Base-by-base conservation (phyloP, 805 yeast species). In the Lipomyces starkeyi region DNA sequence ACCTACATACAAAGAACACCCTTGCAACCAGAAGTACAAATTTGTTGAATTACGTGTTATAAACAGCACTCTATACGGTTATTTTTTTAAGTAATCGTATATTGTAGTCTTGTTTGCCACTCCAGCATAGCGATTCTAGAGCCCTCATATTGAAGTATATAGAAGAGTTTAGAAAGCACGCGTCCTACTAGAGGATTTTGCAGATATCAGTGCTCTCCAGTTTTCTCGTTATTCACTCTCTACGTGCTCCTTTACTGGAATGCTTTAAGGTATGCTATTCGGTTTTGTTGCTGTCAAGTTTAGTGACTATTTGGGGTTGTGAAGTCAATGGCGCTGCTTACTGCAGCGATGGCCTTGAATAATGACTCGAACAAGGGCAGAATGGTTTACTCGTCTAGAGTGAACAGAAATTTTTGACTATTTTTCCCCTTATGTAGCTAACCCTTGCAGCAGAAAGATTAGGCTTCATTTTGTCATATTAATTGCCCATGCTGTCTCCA, bases 401-500 rank as follows among this genome's bases (percentile, higher is more conserved):
- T n/a, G 22, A n/a, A 6, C 20, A 43, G 49, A 43, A 43, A 14
- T 17, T 17, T 43, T 17, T 17, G 3, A 13, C 17, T 2, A 37
- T 37, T 37, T 37, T 14, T 17, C 8, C 13, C 40, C 17, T 43
- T 35, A 11, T 17, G 58, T 14, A 55, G 20, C 37, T 55, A 55
- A 29, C 37, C 9, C 3, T 17, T 29, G 37, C 20, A 55, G 27
- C 34, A 34, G 58, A 34, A 55, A 55, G 37, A 55, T 55, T 32
- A n/a, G 20, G 22, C n/a, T 55, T 8, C 11, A n/a, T 55, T 7
- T n/a, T 55, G 34, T 55, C 32, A n/a, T 8, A 55, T 29, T 29
- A 55, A 27, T n/a, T 17, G 37, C 58, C 20, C 11, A 55, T 29
- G 34, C n/a, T 55, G 58, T 29, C 58, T n/a, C 58, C 58, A 7